Evolutionary conservation across 371 early-diverging fungal species (phyloP), one percentile per base, ranked within the genome.

Genomic region (Sporodiniella umbellata): DNA sequence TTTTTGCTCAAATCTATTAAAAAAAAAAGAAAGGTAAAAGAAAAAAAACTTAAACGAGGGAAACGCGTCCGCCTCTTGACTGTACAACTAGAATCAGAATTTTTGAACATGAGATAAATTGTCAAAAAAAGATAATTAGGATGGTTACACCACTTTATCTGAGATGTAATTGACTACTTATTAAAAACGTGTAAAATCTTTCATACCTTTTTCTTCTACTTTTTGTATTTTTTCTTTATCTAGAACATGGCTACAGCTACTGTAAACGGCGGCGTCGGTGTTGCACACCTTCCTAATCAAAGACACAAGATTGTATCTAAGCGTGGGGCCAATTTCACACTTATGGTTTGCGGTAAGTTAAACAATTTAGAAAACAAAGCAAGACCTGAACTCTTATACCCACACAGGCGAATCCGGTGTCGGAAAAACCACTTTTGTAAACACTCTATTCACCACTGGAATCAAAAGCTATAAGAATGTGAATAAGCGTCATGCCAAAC

Each of bases 311-410:
- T 94, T 72, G 92, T 92, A 45, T 90, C 92, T 56, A 88, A 94
- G 62, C 87, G 87, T 58, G 97, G 96, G 25, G 84, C 93, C 33
- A 83, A 89, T 79, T 97, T 95, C 66, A 96, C 96, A 33, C 58
- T 99, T 55, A 94, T 97, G 92, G 95, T 96, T 14, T 95, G 95
- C 49, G 99, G 98, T 88, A 84, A 65, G 84, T 64, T 2, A 17
- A 3, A 26, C 39, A 24, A 25, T 15, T n/a, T 6, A 24, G 1
- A 45, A 2, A 26, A 10, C 23, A 19, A 19, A 22, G 26, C 31
- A 26, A 33, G 7, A 10, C 8, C 40, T 45, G 12, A 28, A n/a
- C 24, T 33, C 28, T 15, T 14, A 19, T 14, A 35, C 11, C 10
- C 4, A 47, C 24, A 30, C 35, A 70, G 75, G 68, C 21, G 75